Evolutionary conservation across 192 early-diverging fungal genomes (phyloP).

Genomic region (Dimargaris xerosporica): DNA sequence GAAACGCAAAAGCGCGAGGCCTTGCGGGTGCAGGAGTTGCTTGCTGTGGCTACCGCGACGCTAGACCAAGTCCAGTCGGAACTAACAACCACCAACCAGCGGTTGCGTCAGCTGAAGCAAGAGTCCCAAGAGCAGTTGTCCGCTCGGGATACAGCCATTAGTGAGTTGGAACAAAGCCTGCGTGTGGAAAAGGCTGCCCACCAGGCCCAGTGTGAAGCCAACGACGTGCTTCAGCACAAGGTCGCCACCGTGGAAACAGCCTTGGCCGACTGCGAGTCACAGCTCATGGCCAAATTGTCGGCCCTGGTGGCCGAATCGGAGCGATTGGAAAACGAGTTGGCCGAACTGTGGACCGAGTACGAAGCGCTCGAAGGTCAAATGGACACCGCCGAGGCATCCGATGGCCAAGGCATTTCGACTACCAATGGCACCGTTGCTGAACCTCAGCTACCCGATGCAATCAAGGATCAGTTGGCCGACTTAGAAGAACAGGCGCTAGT

Average conservation of each 20-base stretch:
- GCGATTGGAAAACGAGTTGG: not conserved
- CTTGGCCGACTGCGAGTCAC: not conserved
- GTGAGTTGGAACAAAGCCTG: too few species aligned
- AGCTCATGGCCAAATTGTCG: conserved; percentile 1
- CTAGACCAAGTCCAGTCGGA: too few species aligned
- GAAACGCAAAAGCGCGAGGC: too few species aligned
- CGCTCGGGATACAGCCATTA: too few species aligned
- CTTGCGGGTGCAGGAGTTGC: too few species aligned
- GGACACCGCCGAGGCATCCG: conserved; percentile 18
- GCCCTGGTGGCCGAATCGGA: not conserved
- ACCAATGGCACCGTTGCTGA: conserved; percentile 7
- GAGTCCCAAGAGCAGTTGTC: too few species aligned
- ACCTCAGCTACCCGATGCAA: conserved; percentile 17
- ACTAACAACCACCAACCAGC: too few species aligned
- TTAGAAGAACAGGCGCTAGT: conserved; percentile 21
- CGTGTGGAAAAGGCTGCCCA: too few species aligned
- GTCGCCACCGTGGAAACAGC: not conserved
- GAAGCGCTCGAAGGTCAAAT: not conserved
- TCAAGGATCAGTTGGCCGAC: conserved; percentile 21
- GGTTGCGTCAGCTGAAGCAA: too few species aligned
- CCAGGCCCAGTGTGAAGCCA: not conserved
- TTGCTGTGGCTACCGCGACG: too few species aligned
- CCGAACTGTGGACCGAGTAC: not conserved
- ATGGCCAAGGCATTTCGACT: conserved; percentile 20
- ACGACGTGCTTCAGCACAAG: not conserved